Conservation (phyloP, 2,329 filamentous ascomycete genomes). For the Fusarium heterosporum region DNA sequence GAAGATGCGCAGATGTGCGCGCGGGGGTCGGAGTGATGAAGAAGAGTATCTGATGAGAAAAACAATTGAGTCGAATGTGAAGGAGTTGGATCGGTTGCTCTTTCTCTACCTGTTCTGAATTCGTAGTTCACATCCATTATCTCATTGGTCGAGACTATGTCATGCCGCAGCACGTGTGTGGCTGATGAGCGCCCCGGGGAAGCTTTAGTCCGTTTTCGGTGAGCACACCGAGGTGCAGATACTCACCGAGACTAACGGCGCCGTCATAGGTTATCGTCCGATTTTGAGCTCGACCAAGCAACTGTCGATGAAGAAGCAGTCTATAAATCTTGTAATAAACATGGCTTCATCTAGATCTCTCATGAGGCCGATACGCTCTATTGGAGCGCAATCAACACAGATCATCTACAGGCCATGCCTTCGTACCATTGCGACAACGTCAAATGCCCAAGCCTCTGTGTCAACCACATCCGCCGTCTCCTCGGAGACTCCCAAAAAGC, state of each 20-base stretch:
- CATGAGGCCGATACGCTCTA: slow-evolving; percentile 25
- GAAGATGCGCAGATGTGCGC: slow-evolving; percentile 17
- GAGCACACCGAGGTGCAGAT: slow-evolving; percentile 16
- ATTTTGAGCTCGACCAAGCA: slow-evolving; percentile 25
- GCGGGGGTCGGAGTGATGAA: slow-evolving; percentile 16
- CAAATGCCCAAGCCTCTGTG: slow-evolving; percentile 33
- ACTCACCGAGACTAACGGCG: slow-evolving; percentile 34
- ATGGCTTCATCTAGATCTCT: slow-evolving; percentile 42
- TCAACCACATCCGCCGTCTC: slow-evolving; percentile 36
- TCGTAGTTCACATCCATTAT: slow-evolving; percentile 36
- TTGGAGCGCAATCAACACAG: slow-evolving; percentile 31
- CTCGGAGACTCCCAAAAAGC: slow-evolving; percentile 52
- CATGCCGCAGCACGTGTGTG: slow-evolving; percentile 45
- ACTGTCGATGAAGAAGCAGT: slow-evolving; percentile 21
- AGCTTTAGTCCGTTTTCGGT: slow-evolving; percentile 45
- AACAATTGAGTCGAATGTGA: slow-evolving; percentile 29
- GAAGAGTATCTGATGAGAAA: slow-evolving; percentile 29
- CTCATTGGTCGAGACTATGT: slow-evolving; percentile 46
- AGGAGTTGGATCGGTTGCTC: slow-evolving; percentile 30
- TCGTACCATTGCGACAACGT: slow-evolving; percentile 41
- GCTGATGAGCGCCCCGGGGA: slow-evolving; percentile 36
- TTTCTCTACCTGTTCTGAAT: slow-evolving; percentile 41
- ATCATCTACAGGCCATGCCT: slow-evolving; percentile 30
- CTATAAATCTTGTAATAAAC: slow-evolving; percentile 1
- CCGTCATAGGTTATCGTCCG: slow-evolving; percentile 43